Evolutionary conservation across 2,329 filamentous ascomycete genomes (phyloP).

Genomic region (Fusarium ramigenum): DNA sequence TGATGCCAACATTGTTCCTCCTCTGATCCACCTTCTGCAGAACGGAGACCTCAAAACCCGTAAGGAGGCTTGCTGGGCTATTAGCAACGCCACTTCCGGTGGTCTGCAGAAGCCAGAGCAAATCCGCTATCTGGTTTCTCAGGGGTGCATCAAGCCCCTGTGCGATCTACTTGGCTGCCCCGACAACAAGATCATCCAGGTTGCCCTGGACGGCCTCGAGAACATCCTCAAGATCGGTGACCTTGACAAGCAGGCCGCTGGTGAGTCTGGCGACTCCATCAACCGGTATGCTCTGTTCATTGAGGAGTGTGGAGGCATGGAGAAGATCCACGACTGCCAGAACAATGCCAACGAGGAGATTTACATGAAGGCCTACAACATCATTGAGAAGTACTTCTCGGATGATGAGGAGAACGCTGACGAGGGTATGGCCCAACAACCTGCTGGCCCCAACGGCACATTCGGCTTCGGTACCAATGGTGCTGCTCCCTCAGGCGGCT

Average conservation of each 20-base stretch:
- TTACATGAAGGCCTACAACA: slow-evolving; percentile 99
- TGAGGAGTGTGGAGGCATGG: slow-evolving; percentile 98
- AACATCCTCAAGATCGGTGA: slow-evolving; percentile 99
- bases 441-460: slow-evolving; percentile 73
- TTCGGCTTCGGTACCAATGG: slow-evolving; percentile 81
- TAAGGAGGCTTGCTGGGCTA: slow-evolving; percentile 99
- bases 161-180: slow-evolving; percentile 96
- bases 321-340: slow-evolving; percentile 99
- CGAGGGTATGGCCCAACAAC: slow-evolving; percentile 74
- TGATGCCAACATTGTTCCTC: slow-evolving; percentile 95
- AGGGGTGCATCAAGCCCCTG: slow-evolving; percentile 96
- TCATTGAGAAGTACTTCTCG: slow-evolving; percentile 99
- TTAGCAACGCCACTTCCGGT: slow-evolving; percentile 97
- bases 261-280: slow-evolving; percentile 78
- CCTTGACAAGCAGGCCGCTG: slow-evolving; percentile 92
- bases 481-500: slow-evolving; percentile 75
- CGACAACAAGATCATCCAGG: slow-evolving; percentile 99
- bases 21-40: slow-evolving; percentile 92
- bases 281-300: slow-evolving; percentile 99
- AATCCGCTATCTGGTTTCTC: slow-evolving; percentile 91
- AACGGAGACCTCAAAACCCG: slow-evolving; percentile 99
- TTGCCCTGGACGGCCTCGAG: slow-evolving; percentile 95
- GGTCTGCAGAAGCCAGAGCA: slow-evolving; percentile 99
- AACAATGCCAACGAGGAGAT: slow-evolving; percentile 99
- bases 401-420: slow-evolving; percentile 96